phyloP scores from a whole-genome alignment of 2,329 filamentous ascomycete species.

The Aspergillus sp. region DNA sequence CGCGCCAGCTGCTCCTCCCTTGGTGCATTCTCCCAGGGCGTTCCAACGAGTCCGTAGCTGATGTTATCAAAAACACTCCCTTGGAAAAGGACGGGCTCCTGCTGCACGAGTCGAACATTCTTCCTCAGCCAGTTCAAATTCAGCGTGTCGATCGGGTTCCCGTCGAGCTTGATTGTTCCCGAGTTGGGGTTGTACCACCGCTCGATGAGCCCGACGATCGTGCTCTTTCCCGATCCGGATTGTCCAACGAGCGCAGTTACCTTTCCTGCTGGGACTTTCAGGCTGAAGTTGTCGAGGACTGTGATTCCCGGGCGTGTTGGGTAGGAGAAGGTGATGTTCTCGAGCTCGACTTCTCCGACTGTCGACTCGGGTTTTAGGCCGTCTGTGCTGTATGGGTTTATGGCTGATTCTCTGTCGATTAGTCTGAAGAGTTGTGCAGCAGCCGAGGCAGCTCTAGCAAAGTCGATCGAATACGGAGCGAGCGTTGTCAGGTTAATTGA shows the following conservation, averaged over 20 bases:
- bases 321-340: slow-evolving; percentile 88
- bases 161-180: slow-evolving; percentile 81
- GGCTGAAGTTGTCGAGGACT: slow-evolving; percentile 81
- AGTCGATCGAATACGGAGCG: slow-evolving; percentile 82
- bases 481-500: slow-evolving; percentile 90
- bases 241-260: slow-evolving; percentile 91
- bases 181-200: slow-evolving; percentile 89
- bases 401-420: slow-evolving; percentile 83
- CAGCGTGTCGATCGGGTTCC: slow-evolving; percentile 75
- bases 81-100: slow-evolving; percentile 89
- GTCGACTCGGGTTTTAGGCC: slow-evolving; percentile 74
- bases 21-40: slow-evolving; percentile 69
- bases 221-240: slow-evolving; percentile 93
- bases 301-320: slow-evolving; percentile 88
- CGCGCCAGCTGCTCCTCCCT: slow-evolving; percentile 71
- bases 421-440: slow-evolving; percentile 91
- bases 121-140: slow-evolving; percentile 91
- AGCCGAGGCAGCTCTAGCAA: slow-evolving; percentile 79
- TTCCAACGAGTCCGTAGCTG: slow-evolving; percentile 85
- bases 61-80: slow-evolving; percentile 92
- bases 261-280: slow-evolving; percentile 84
- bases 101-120: slow-evolving; percentile 89
- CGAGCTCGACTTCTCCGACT: slow-evolving; percentile 77
- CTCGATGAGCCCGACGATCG: slow-evolving; percentile 89
- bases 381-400: slow-evolving; percentile 73